Percentiles rank a stretch among this genome's conserved stretches.
These are phyloP conservation scores for Achlya hypogyna DNA, from an alignment of 352 stramenopile species.

Conservation along the genomic window DNA sequence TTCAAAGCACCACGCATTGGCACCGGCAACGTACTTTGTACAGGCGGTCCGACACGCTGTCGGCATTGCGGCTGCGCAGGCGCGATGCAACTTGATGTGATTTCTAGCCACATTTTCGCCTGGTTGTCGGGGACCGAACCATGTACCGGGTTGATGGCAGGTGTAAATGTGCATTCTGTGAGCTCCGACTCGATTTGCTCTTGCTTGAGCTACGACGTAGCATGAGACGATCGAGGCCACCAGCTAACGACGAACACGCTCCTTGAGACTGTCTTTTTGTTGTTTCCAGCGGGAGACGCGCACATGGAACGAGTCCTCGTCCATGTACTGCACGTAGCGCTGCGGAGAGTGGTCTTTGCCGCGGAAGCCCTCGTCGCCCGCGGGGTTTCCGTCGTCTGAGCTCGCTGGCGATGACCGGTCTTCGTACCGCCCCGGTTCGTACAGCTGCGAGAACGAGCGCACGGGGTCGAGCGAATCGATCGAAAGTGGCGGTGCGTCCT, in stretches of 20 bases:
- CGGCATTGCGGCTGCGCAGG: constrained; percentile 22
- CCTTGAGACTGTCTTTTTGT: constrained; percentile 60
- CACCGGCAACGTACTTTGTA: constrained; percentile 24
- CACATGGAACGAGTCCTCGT: constrained; percentile 41
- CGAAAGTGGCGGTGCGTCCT: neutral
- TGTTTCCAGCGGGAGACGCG: constrained; percentile 70
- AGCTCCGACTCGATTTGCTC: constrained; percentile 63
- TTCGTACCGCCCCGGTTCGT: neutral
- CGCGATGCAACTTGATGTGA: constrained; percentile 19
- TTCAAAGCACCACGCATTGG: neutral
- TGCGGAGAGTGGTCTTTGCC: neutral
- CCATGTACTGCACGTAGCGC: constrained; percentile 14
- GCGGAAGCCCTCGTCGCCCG: neutral
- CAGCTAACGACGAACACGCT: constrained; percentile 26
- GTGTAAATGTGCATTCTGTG: constrained; percentile 66
- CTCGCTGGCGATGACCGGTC: neutral
- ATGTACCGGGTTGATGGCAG: constrained; percentile 45
- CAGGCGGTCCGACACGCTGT: constrained; percentile 51
- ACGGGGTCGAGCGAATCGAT: neutral
- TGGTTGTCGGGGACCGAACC: neutral
- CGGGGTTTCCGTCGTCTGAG: neutral
- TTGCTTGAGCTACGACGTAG: constrained; percentile 47
- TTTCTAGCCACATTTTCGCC: neutral
- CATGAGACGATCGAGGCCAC: neutral
- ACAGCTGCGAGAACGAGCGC: neutral